Evolutionary conservation across 805 yeast genomes (phyloP).

Genomic region (Wickerhamomyces mucosus): DNA sequence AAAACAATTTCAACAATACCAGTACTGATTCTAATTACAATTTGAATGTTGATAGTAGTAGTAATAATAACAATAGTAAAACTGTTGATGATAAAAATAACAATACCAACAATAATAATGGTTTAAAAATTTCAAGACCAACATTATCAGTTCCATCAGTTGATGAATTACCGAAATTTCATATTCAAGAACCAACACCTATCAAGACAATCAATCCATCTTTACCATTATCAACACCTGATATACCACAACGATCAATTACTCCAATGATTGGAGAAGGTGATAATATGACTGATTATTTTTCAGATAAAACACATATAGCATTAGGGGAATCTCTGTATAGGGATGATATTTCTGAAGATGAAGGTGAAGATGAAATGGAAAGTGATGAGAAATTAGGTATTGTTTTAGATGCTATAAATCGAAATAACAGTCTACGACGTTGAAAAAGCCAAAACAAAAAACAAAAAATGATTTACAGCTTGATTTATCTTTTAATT

Average conservation of each 20-base stretch:
- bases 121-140: not conserved
- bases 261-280: conserved; percentile 17
- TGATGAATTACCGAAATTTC: conserved; percentile 2
- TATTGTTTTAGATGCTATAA: no score
- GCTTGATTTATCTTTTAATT: no score
- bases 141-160: not conserved
- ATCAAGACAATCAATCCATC: conserved; percentile 4
- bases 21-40: not conserved
- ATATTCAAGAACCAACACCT: conserved; percentile 11
- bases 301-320: no score
- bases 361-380: no score
- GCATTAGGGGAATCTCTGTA: no score
- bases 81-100: not conserved
- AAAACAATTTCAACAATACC: conserved; percentile 5
- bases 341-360: no score
- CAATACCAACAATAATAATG: not conserved
- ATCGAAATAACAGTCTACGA: no score
- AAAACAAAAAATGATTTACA: no score
- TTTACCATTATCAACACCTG: conserved; percentile 6
- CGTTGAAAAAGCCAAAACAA: no score
- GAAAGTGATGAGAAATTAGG: no score
- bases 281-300: conserved; percentile 1
- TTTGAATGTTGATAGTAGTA: not conserved
- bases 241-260: conserved; percentile 3
- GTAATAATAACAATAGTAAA: no score